Evolutionary conservation across 257 asterid species (phyloP), one percentile per base, ranked within the genome.

Genomic region (Fraxinus excelsior): DNA sequence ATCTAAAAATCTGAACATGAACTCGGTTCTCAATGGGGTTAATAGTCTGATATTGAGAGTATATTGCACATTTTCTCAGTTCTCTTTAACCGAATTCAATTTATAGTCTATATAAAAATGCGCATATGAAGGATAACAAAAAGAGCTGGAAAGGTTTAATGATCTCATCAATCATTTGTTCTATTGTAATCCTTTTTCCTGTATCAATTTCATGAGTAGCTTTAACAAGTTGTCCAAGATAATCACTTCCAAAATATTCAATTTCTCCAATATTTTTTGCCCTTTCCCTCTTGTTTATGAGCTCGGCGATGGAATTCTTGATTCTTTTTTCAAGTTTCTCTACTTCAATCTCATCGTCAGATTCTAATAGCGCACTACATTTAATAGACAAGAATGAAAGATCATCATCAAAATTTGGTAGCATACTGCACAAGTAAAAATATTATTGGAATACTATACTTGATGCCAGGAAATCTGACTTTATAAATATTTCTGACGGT

Each of bases 311-410:
- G 4, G 89, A 86, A 71, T 35, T 73, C 80, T 83, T 91, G 79
- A 90, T 86, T 65, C 78, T 74, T 68, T 69, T 25, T 18, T 85
- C 91, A 7, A 91, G 87, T 21, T 79, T 83, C 84, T 88, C 89
- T 7, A 94, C 90, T 78, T 88, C 89, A 75, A 87, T 78, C 70
- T 89, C 96, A 53, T 90, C 94, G 0, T 76, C 73, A 1, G 87
- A 81, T 78, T 70, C 90, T 29, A 76, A 5, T 2, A 90, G 5
- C 76, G 58, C 66, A 64, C 90, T 85, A 84, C 23, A 71, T 7
- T 66, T 65, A 58, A 1, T 67, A 10, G n/a, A n/a, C 12, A 46
- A 53, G 0, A 25, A 16, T 16, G 40, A 11, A 29, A 13, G 14
- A 4, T 49, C 35, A 13, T 2, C 32, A 67, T 0, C 0, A 72